Evolutionary conservation across 1,284 basidiomycete species (phyloP).

Genomic region (Ganoderma multipileum): DNA sequence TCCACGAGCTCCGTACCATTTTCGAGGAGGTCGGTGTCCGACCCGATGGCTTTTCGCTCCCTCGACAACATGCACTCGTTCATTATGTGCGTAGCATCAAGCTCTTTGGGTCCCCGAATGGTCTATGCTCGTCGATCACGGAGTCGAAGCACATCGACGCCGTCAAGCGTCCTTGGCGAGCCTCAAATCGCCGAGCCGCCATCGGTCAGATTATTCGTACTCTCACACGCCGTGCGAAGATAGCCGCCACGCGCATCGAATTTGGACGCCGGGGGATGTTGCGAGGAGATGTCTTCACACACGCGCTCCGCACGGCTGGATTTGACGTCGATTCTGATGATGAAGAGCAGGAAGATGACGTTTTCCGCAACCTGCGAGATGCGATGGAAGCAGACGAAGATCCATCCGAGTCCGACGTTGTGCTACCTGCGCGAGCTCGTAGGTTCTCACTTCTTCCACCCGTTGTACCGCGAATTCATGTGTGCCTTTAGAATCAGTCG

Average conservation of each 20-base stretch:
- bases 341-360: conserved; percentile 4
- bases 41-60: conserved; percentile 20
- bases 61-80: conserved; percentile 28
- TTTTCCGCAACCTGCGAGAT: neutral
- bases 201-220: conserved; percentile 31
- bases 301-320: neutral
- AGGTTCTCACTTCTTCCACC: no score
- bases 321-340: neutral
- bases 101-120: conserved; percentile 32
- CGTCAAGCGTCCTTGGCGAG: conserved; percentile 34
- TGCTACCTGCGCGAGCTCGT: no score
- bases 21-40: conserved; percentile 22
- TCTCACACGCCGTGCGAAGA: conserved; percentile 8
- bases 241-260: conserved; percentile 23
- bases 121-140: conserved; percentile 34
- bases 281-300: neutral
- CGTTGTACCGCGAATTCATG: no score
- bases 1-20: conserved; percentile 18
- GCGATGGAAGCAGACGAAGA: no score
- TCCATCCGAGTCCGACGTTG: no score
- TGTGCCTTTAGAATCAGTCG: no score
- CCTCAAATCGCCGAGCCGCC: conserved; percentile 21
- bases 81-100: conserved; percentile 16
- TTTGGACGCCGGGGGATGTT: conserved; percentile 17
- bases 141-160: conserved; percentile 33